Percentiles rank a stretch among this genome's conserved stretches.
Evolutionary conservation across 371 early-diverging fungal genomes (phyloP).

Genomic region (Enterospora canceri): DNA sequence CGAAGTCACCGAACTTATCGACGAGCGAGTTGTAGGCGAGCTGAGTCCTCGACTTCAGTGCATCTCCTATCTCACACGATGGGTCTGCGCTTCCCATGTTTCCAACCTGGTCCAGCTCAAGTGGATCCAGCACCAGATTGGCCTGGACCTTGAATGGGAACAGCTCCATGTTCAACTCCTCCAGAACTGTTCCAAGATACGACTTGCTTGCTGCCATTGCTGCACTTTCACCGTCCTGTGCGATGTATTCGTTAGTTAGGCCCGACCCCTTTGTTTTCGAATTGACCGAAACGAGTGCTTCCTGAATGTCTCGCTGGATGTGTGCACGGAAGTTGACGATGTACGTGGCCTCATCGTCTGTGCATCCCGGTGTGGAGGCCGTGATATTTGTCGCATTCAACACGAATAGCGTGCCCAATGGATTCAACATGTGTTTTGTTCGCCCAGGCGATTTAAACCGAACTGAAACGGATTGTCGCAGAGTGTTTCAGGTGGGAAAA

Average conservation of each 20-base stretch:
- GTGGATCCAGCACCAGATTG: conserved; percentile 9
- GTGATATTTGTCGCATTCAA: not conserved
- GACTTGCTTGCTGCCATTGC: conserved; percentile 4
- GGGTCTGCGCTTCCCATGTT: conserved; percentile 15
- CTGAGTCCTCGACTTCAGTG: conserved; percentile 26
- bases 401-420: not conserved
- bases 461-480: not conserved
- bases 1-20: conserved; percentile 8
- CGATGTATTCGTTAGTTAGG: conserved; percentile 6
- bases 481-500: not conserved
- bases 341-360: conserved; percentile 19
- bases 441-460: not conserved
- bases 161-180: conserved; percentile 37
- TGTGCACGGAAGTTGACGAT: conserved; percentile 33
- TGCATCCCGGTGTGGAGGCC: conserved; percentile 9
- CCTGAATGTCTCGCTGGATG: conserved; percentile 15
- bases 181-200: conserved; percentile 30
- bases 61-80: conserved; percentile 41
- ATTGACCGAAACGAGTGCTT: conserved; percentile 22
- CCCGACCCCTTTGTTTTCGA: conserved; percentile 2
- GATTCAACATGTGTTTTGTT: not conserved
- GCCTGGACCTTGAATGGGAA: conserved; percentile 32
- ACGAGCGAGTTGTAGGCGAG: conserved; percentile 15
- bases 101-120: conserved; percentile 22
- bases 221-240: not conserved